A percentile compares a stretch with the other conserved stretches of the same genome.
Evolutionary conservation across 1,139 yeast species (phyloP).

Genomic region (Entelexis sorbosivorans): DNA sequence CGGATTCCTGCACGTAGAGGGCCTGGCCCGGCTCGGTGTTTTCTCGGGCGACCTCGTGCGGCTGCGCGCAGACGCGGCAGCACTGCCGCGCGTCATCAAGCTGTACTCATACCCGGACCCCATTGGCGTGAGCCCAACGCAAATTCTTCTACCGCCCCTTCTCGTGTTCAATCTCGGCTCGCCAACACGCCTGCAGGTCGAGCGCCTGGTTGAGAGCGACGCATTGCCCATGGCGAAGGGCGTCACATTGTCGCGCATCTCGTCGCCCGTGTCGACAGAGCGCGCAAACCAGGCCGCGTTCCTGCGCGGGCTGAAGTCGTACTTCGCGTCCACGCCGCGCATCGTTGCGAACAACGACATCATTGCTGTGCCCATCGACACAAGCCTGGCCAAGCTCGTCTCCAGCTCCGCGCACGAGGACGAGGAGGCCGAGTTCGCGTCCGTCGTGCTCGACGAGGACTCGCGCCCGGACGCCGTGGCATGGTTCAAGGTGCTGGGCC

Average conservation of each 20-base stretch:
- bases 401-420: slow-evolving; percentile 24
- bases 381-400: slow-evolving; percentile 52
- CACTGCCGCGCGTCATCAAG: slow-evolving; percentile 32
- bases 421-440: slow-evolving; percentile 3
- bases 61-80: slow-evolving; percentile 10
- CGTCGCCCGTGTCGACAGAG: slow-evolving; percentile 64
- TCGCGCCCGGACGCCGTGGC: slow-evolving; percentile 57
- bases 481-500: slow-evolving; percentile 57
- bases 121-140: slow-evolving; percentile 47
- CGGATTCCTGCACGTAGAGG: slow-evolving; percentile 44
- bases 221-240: slow-evolving; percentile 33
- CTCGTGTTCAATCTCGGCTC: slow-evolving; percentile 43
- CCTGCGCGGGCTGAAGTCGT: slow-evolving; percentile 48
- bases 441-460: slow-evolving; percentile 4
- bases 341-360: slow-evolving; percentile 53
- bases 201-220: slow-evolving; percentile 15
- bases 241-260: slow-evolving; percentile 53
- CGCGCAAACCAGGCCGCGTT: slow-evolving; percentile 54
- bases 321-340: slow-evolving; percentile 47
- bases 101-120: slow-evolving; percentile 52
- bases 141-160: slow-evolving; percentile 55
- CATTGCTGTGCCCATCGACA: slow-evolving; percentile 69
- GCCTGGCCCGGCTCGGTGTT: slow-evolving; percentile 46
- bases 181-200: slow-evolving; percentile 31
- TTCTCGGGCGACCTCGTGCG: slow-evolving; percentile 58